A percentile compares a stretch with the other conserved stretches of the same genome.
Conservation (phyloP, 768 basidiomycete genomes). For the Lepiota brunneoincarnata region DNA sequence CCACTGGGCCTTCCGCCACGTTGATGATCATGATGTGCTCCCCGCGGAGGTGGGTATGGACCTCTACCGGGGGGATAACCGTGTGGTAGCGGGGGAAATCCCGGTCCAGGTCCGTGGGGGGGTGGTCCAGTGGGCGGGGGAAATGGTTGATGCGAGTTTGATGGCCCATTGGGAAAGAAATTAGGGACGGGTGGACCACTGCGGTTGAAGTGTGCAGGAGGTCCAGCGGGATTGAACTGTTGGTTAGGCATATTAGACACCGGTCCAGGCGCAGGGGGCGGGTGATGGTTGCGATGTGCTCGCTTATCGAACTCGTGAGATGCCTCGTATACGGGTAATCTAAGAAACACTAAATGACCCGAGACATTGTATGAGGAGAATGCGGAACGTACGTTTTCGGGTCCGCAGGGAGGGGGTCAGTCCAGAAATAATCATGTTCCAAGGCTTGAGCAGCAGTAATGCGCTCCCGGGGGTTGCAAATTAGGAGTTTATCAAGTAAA, state of each 20-base stretch:
- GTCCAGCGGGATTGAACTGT: conserved; percentile 24
- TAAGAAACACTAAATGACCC: conserved; percentile 22
- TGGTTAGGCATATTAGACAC: conserved; percentile 14
- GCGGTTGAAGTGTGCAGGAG: conserved; percentile 15
- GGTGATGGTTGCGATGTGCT: conserved; percentile 48
- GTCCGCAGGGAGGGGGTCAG: conserved; percentile 82
- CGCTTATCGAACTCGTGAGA: conserved; percentile 84
- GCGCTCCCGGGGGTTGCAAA: conserved; percentile 79
- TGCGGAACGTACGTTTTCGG: conserved; percentile 63
- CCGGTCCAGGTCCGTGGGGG: conserved; percentile 7
- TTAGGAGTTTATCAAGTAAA: conserved; percentile 77
- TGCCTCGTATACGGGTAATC: conserved; percentile 74
- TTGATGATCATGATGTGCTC: neutral
- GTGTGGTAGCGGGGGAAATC: conserved; percentile 2
- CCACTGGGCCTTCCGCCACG: conserved; percentile 12
- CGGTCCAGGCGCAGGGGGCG: conserved; percentile 25
- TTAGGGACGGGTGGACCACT: conserved; percentile 30
- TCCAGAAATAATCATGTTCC: conserved; percentile 95
- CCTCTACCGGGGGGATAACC: conserved; percentile 7
- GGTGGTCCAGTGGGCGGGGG: conserved; percentile 1
- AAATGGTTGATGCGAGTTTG: conserved; percentile 1
- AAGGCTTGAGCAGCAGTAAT: conserved; percentile 85
- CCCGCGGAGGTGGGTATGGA: conserved; percentile 12
- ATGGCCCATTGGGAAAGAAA: conserved; percentile 21
- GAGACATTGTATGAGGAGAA: neutral